Base-by-base conservation (phyloP, 108 stramenopile species). In the Skeletonema grethae region DNA sequence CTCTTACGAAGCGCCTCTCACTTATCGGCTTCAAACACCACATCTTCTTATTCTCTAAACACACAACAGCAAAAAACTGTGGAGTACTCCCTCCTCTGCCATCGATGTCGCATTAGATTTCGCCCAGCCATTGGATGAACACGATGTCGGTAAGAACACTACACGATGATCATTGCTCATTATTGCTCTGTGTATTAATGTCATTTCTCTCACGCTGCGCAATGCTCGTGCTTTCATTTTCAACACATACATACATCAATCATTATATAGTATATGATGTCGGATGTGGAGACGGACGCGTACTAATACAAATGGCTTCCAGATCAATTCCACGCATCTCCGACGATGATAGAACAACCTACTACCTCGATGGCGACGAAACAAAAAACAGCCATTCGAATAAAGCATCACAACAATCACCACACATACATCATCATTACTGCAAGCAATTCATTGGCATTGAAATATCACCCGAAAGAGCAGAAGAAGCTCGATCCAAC, bases 241-340 rank as follows among this genome's bases (percentile, higher is more conserved):
- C 0, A 41, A 13, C 15, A 13, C 12, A n/a, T n/a, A n/a, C n/a
- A n/a, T n/a, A n/a, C n/a, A n/a, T n/a, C n/a, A n/a, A n/a, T n/a
- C n/a, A n/a, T n/a, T n/a, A n/a, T 8, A 13, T 18, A 7, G 79
- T 95, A 12, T 86, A 84, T 58, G 95, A 95, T 64, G 76, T 95
- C 63, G 95, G 95, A 28, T 95, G 95, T 71, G 95, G 95, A 10
- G 95, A 95, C 76, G 95, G 88, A 15, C 75, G 90, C 28, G 82
- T 91, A 4, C 62, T 95, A 4, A 61, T 93, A 29, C 84, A 80
- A 22, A 88, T 88, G 91, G 89, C 90, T 57, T 67, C 65, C 39
- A 61, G 34, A 55, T 68, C 72, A 4, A 28, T 80, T 25, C 73
- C 45, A 16, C 9, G 45, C 30, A 57, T 24, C 59, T n/a, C 28